Percentiles rank a stretch among this genome's conserved stretches.
phyloP scores from a whole-genome alignment of 345 rosid species.

The Aquilaria sinensis region DNA sequence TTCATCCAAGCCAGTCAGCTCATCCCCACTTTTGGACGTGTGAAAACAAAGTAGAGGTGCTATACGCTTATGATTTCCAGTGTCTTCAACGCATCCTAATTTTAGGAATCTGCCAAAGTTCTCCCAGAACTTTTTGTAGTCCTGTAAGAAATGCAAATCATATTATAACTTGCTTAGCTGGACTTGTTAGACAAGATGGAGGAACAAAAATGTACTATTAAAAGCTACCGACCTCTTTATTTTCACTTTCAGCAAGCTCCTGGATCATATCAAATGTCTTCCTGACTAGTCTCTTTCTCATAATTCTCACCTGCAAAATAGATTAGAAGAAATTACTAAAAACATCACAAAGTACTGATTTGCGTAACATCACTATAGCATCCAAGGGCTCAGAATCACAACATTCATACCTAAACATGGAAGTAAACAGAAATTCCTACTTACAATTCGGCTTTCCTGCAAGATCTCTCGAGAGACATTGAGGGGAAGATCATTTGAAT shows the following conservation, averaged over 20 bases:
- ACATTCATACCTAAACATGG: background rate
- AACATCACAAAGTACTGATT: background rate
- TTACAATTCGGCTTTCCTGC: slow-evolving; percentile 88
- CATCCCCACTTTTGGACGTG: slow-evolving; percentile 86
- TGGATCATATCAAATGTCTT: slow-evolving; percentile 97
- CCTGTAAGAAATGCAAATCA: slow-evolving; percentile 40
- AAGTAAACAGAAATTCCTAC: slow-evolving; percentile 6
- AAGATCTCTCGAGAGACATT: slow-evolving; percentile 97
- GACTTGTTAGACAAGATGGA: background rate
- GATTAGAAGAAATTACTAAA: slow-evolving; percentile 3
- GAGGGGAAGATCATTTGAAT: slow-evolving; percentile 94
- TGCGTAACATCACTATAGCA: background rate
- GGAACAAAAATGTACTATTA: background rate
- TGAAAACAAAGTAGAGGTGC: slow-evolving; percentile 74
- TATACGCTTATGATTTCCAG: slow-evolving; percentile 95
- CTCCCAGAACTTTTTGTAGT: slow-evolving; percentile 98
- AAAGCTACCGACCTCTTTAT: slow-evolving; percentile 60
- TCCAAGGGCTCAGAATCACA: background rate
- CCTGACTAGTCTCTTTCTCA: slow-evolving; percentile 97
- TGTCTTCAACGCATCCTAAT: slow-evolving; percentile 90
- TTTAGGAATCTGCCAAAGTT: slow-evolving; percentile 88
- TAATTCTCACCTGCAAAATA: slow-evolving; percentile 65
- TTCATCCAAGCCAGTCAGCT: slow-evolving; percentile 72
- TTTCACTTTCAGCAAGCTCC: slow-evolving; percentile 77
- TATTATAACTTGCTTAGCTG: slow-evolving; percentile 3